Base-by-base conservation (phyloP, 225 moss, liverwort and hornwort species). In the Sphagnum contortum region DNA sequence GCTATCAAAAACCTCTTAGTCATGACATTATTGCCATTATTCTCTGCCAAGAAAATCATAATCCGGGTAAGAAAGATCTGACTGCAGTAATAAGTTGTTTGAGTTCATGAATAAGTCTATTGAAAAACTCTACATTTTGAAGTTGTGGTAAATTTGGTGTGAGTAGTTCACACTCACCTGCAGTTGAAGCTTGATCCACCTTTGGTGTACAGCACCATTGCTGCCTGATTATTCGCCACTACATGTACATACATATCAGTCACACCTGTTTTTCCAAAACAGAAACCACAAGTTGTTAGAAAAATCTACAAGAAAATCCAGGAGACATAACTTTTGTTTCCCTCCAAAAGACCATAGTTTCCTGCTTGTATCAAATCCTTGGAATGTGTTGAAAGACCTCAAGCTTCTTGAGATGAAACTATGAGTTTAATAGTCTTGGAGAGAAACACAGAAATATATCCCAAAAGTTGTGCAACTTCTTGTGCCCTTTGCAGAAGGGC, bases 21-120 rank as follows among this genome's bases (percentile, higher is more conserved):
- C 49, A 94, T 94, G 94, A 94, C 68, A 94, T 94, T 62, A 94
- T 91, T 12, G 91, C 94, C 12, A 89, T 94, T 55, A 94, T 91
- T 2, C 78, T 94, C 47, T 94, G 94, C 70, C 89, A 94, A 75
- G 94, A 94, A 74, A 94, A 94, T 55, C 55, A 76, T 76, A 94
- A 91, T 71, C 94, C 94, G 66, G 87, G 94, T 94, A 81, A 9
- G 44, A 44, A 57, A 11, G 13, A n/a, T n/a, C n/a, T n/a, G n/a
- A n/a, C n/a, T n/a, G n/a, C n/a, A n/a, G n/a, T n/a, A n/a, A n/a
- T n/a, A n/a, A n/a, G n/a, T n/a, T n/a, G n/a, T n/a, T n/a, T n/a
- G n/a, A n/a, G n/a, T n/a, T n/a, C 1, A n/a, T n/a, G n/a, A n/a
- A n/a, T n/a, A n/a, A n/a, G n/a, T n/a, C n/a, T n/a, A n/a, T n/a